Evolutionary conservation across 352 stramenopile genomes (phyloP), one percentile per base, ranked within the genome.

Genomic region (Phytophthora europaea): DNA sequence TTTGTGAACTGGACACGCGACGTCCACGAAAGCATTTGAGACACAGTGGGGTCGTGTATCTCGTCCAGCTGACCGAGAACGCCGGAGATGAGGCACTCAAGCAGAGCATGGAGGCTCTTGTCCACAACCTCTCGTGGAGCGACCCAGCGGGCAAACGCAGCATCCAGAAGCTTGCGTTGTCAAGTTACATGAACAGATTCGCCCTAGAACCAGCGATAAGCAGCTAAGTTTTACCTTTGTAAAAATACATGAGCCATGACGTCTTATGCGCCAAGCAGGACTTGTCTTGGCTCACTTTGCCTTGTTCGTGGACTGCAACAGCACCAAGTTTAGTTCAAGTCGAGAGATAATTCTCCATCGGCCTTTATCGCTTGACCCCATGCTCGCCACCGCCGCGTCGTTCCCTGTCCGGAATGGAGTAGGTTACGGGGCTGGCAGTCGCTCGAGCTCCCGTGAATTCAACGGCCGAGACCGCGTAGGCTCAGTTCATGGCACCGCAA

Each of bases 41-140:
- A 20, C 83, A 92, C 62, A 91, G 83, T 34, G 85, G 87, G 2
- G 84, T 80, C 3, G 85, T 92, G 3, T 93, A 84, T 54, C 85
- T 95, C 34, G 59, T 74, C 2, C 75, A 87, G 26, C 55, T 87
- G 26, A 82, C 84, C 0, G 84, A 95, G n/a, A 53, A 68, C 28
- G 57, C 72, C 16, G 23, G 51, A 2, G 73, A 93, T 40, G 60
- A 65, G 0, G 77, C 79, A 28, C 68, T 95, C n/a, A 78, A 80
- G 15, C 74, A 81, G 61, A 94, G 83, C 54, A 90, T 95, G 70
- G 82, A 90, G 55, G 74, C 86, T 0, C 68, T 92, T 0, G 82
- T 82, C 0, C 88, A 94, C 62, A 94, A 94, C 59, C 70, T 95
- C 12, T 86, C 88, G 2, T 94, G 86, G 86, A 92, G 86, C 60